These are phyloP conservation scores for Fusarium stilboides DNA, from an alignment of 2,329 filamentous ascomycete species.

Conservation along the genomic window DNA sequence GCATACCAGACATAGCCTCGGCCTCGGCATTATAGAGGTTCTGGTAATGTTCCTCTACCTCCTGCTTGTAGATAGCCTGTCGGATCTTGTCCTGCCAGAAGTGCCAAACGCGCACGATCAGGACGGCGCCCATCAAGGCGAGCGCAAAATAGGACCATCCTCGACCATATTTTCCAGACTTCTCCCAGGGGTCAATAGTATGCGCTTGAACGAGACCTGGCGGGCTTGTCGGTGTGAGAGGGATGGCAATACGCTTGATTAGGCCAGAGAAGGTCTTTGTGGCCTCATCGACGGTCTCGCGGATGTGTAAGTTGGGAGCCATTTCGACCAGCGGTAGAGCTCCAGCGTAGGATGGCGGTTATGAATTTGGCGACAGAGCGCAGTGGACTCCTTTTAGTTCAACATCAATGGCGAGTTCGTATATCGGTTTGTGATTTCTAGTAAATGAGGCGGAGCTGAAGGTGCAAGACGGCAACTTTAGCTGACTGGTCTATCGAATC, in stretches of 20 bases:
- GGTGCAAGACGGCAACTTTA: conserved; percentile 14
- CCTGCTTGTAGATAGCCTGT: conserved; percentile 89
- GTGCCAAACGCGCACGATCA: conserved; percentile 84
- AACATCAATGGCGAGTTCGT: conserved; percentile 46
- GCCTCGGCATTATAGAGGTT: conserved; percentile 67
- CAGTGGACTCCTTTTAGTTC: conserved; percentile 43
- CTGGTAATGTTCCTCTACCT: conserved; percentile 77
- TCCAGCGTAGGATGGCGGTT: conserved; percentile 30
- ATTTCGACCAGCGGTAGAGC: conserved; percentile 57
- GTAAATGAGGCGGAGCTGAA: conserved; percentile 4
- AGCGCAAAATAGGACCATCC: conserved; percentile 92
- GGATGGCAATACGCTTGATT: conserved; percentile 72
- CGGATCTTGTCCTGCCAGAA: conserved; percentile 95
- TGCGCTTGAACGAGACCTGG: conserved; percentile 74
- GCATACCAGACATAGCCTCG: conserved; percentile 61
- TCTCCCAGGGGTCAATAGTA: conserved; percentile 82
- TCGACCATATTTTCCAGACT: conserved; percentile 87
- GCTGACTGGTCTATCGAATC: conserved; percentile 20
- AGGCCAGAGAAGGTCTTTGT: conserved; percentile 57
- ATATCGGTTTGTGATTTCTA: conserved; percentile 17
- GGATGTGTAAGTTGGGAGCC: conserved; percentile 57
- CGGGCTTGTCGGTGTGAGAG: conserved; percentile 71
- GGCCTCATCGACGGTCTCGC: conserved; percentile 53
- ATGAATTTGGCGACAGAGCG: conserved; percentile 47
- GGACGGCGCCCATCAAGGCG: conserved; percentile 76